These are phyloP conservation scores for Rhodotorula sp. DNA, from an alignment of 1,284 basidiomycete genomes.

Conservation along the genomic window DNA sequence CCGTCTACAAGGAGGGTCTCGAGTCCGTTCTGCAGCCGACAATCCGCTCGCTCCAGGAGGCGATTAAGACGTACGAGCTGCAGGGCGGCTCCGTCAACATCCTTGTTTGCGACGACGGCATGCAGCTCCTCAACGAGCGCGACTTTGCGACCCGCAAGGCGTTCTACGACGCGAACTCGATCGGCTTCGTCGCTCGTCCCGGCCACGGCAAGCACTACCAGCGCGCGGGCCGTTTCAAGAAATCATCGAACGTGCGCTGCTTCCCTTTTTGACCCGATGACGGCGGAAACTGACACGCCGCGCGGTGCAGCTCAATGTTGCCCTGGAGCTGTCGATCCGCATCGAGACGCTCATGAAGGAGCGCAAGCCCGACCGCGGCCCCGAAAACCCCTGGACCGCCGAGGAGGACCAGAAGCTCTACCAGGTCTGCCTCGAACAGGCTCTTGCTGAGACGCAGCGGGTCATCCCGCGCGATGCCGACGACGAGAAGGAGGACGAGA, in stretches of 20 bases:
- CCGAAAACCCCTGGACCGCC: slow-evolving; percentile 45
- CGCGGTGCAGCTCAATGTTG: slow-evolving; percentile 72
- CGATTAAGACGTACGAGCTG: slow-evolving; percentile 80
- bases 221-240: slow-evolving; percentile 61
- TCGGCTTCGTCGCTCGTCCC: slow-evolving; percentile 74
- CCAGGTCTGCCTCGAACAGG: slow-evolving; percentile 47
- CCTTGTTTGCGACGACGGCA: slow-evolving; percentile 75
- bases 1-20: slow-evolving; percentile 50
- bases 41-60: slow-evolving; percentile 75
- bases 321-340: slow-evolving; percentile 67
- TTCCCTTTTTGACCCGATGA: neutral
- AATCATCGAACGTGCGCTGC: neutral
- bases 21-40: slow-evolving; percentile 62
- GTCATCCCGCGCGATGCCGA: slow-evolving; percentile 12
- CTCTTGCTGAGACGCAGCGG: slow-evolving; percentile 38
- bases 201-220: slow-evolving; percentile 56
- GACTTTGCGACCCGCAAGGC: slow-evolving; percentile 67
- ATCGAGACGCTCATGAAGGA: slow-evolving; percentile 70
- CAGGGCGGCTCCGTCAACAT: slow-evolving; percentile 77
- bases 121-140: slow-evolving; percentile 62
- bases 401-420: slow-evolving; percentile 48
- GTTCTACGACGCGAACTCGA: slow-evolving; percentile 62
- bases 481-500: slow-evolving; percentile 53
- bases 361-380: slow-evolving; percentile 50
- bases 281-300: slow-evolving; percentile 56